phyloP scores from a whole-genome alignment of 192 early-diverging fungal genomes.

The Coemansia sp. region DNA sequence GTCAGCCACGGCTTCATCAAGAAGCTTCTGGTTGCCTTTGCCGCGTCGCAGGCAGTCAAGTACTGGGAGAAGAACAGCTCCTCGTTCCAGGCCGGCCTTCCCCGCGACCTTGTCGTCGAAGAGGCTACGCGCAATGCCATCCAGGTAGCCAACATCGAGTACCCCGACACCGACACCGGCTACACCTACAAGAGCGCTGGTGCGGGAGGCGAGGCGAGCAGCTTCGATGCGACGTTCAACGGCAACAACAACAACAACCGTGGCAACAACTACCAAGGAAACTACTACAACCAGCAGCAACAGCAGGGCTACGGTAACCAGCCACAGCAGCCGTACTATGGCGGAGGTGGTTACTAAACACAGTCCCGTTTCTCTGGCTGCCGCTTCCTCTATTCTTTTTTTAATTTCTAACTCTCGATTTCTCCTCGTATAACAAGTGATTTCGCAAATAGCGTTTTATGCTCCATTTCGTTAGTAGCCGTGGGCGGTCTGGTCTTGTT shows the following conservation, averaged over 20 bases:
- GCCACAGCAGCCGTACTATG: conserved; percentile 6
- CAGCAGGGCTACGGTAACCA: conserved; percentile 17
- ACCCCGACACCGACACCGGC: conserved; percentile 6
- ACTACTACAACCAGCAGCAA: conserved; percentile 15
- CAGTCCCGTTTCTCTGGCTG: neutral
- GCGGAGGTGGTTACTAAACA: neutral
- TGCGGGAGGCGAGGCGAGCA: conserved; percentile 28
- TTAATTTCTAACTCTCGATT: neutral
- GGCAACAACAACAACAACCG: conserved; percentile 1
- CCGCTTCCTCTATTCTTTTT: neutral
- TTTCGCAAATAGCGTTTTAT: too few relatives aligned
- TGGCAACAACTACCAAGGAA: conserved; percentile 7
- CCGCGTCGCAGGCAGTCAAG: conserved; percentile 51
- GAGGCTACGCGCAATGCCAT: conserved; percentile 28
- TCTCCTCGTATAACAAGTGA: too few relatives aligned
- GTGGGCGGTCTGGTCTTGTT: too few relatives aligned
- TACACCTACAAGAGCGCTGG: conserved; percentile 11
- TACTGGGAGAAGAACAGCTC: conserved; percentile 48
- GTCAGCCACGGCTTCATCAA: conserved; percentile 44
- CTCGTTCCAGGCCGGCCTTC: conserved; percentile 40
- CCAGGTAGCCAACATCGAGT: conserved; percentile 22
- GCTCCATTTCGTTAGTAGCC: too few relatives aligned
- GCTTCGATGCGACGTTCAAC: conserved; percentile 16
- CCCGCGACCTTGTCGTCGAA: conserved; percentile 41
- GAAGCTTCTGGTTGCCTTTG: conserved; percentile 50